Evolutionary conservation across 108 stramenopile species (phyloP).

Genomic region (Cyclotella atomus): DNA sequence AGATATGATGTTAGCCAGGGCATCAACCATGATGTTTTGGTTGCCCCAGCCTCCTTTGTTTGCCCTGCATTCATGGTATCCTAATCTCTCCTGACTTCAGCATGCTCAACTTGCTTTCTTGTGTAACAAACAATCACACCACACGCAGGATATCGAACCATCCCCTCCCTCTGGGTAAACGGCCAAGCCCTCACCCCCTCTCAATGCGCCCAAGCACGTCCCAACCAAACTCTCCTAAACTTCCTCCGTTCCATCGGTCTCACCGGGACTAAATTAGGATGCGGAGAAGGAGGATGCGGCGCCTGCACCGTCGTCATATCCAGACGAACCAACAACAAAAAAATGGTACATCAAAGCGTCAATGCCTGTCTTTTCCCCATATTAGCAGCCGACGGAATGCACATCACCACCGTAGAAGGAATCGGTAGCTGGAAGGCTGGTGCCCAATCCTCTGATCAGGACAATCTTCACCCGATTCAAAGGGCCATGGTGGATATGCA

Average conservation of each 20-base stretch:
- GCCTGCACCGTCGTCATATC: conserved; percentile 95
- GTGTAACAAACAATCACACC: not conserved
- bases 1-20: too few relatives aligned
- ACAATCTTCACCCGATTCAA: conserved; percentile 91
- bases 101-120: not conserved
- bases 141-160: conserved; percentile 55
- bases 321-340: too few relatives aligned
- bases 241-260: conserved; percentile 72
- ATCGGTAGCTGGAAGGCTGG: conserved; percentile 58
- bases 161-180: conserved; percentile 81
- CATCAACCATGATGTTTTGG: too few relatives aligned
- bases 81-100: not conserved
- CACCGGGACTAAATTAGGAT: conserved; percentile 78
- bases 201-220: conserved; percentile 57
- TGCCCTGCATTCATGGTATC: too few relatives aligned
- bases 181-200: conserved; percentile 56
- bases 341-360: conserved; percentile 60
- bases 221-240: conserved; percentile 77
- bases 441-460: conserved; percentile 47
- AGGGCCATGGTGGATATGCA: conserved; percentile 92
- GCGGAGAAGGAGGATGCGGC: conserved; percentile 94
- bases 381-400: conserved; percentile 84
- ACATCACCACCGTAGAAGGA: conserved; percentile 94
- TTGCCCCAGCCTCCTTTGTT: too few relatives aligned
- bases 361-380: conserved; percentile 95